Evolutionary conservation across 140 eudicot genomes (phyloP).

Genomic region (Anethum foeniculum): DNA sequence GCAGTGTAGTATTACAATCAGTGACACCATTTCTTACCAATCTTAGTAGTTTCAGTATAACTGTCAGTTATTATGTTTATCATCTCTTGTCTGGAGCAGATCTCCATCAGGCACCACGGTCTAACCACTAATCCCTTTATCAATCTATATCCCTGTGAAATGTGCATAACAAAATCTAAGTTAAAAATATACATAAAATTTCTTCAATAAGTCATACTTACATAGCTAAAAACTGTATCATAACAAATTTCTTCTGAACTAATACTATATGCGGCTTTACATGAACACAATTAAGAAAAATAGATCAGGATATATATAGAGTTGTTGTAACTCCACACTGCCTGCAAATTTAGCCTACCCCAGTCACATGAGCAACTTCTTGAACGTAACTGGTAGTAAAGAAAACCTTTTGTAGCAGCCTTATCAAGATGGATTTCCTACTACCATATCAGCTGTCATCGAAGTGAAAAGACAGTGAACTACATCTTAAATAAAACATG

Average conservation of each 20-base stretch:
- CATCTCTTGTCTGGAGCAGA: slow-evolving; percentile 74
- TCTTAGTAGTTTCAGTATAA: slow-evolving; percentile 60
- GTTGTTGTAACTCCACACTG: not conserved
- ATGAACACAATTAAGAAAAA: not conserved
- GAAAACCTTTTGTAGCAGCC: not conserved
- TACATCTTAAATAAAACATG: not conserved
- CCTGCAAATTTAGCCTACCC: not conserved
- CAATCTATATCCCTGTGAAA: slow-evolving; percentile 68
- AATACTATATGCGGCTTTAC: not conserved
- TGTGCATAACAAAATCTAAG: not conserved
- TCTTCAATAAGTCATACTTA: not conserved
- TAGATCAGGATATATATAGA: not conserved
- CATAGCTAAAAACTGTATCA: not conserved
- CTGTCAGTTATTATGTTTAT: slow-evolving; percentile 58
- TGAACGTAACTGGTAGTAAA: not conserved
- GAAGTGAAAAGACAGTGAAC: not conserved
- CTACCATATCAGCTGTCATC: not conserved
- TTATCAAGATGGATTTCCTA: not conserved
- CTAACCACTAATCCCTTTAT: slow-evolving; percentile 70
- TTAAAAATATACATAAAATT: too few species aligned
- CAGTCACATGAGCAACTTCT: not conserved
- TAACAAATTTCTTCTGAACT: not conserved
- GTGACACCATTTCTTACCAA: slow-evolving; percentile 37
- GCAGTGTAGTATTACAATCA: not conserved
- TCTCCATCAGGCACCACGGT: slow-evolving; percentile 81